Base-by-base conservation (phyloP, 2,329 filamentous ascomycete species). In the Fusarium longipes region DNA sequence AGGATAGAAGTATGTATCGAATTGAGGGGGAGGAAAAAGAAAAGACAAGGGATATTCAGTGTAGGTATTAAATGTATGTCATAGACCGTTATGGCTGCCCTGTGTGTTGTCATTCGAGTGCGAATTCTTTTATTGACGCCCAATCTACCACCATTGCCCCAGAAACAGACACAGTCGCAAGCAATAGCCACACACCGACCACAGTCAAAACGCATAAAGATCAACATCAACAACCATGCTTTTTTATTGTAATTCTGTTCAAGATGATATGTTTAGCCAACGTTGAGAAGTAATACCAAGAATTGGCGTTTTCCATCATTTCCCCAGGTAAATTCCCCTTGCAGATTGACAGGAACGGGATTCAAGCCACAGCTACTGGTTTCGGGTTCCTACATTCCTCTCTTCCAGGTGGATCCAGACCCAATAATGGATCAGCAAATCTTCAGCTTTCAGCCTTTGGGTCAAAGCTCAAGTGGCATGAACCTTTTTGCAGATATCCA, bases 101-200 rank as follows among this genome's bases (percentile, higher is more conserved):
- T 56, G 36, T 70, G 62, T 69, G 70, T 72, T 73, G 70, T 73
- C 63, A 62, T 62, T 54, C 56, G 47, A 52, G 48, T 50, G 63
- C 15, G 51, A 47, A 33, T 48, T 59, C 61, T 70, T 70, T 70
- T 72, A 68, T 73, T 72, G 68, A 71, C 70, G 71, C 71, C 71
- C 68, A 71, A 73, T 65, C 68, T 67, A 27, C 63, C 51, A 36
- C 40, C 70, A 74, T 74, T 73, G 71, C 71, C 69, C 67, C 68
- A 74, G 72, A 74, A 74, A 74, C 71, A 70, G 52, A 58, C n/a
- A 35, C 68, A 74, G 71, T 73, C 73, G 73, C 70, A 70, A 50
- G 55, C 22, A 27, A 30, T 54, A 60, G 57, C 57, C 62, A 63
- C 66, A 44, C 61, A 47, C 45, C 39, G 44, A 32, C 35, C 44